Evolutionary conservation across 2,329 filamentous ascomycete species (phyloP).

Genomic region (Cryphonectria japonica): DNA sequence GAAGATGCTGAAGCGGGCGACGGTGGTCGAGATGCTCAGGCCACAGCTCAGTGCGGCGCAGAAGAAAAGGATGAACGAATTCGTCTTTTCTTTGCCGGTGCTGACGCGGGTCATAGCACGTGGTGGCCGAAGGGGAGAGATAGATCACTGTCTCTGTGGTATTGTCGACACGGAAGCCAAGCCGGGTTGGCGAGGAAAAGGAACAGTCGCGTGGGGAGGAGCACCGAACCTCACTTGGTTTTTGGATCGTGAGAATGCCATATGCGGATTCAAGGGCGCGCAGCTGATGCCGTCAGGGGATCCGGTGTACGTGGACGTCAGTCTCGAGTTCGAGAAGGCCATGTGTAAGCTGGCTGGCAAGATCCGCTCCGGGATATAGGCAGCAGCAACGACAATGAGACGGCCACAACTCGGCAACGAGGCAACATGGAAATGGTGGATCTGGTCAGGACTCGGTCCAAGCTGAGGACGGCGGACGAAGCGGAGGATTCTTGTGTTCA

Average conservation of each 20-base stretch:
- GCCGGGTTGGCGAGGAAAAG: slow-evolving; percentile 48
- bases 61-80: slow-evolving; percentile 36
- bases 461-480: background rate
- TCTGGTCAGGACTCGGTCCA: background rate
- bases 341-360: slow-evolving; percentile 22
- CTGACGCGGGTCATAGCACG: slow-evolving; percentile 38
- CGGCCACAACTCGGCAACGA: background rate
- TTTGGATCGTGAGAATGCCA: slow-evolving; percentile 50
- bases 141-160: slow-evolving; percentile 47
- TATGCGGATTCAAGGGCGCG: slow-evolving; percentile 43
- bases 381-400: background rate
- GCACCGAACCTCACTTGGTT: slow-evolving; percentile 53
- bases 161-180: slow-evolving; percentile 45
- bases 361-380: background rate
- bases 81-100: slow-evolving; percentile 38
- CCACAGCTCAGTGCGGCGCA: slow-evolving; percentile 45
- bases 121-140: slow-evolving; percentile 32
- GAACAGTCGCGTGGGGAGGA: slow-evolving; percentile 51
- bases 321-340: slow-evolving; percentile 23
- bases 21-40: slow-evolving; percentile 50
- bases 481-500: background rate
- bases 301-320: slow-evolving; percentile 20
- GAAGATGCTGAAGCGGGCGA: slow-evolving; percentile 47
- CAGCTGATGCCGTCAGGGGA: slow-evolving; percentile 23
- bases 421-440: background rate